Conservation (phyloP, 2,329 filamentous ascomycete species). For the Ramularia collo-cygni region DNA sequence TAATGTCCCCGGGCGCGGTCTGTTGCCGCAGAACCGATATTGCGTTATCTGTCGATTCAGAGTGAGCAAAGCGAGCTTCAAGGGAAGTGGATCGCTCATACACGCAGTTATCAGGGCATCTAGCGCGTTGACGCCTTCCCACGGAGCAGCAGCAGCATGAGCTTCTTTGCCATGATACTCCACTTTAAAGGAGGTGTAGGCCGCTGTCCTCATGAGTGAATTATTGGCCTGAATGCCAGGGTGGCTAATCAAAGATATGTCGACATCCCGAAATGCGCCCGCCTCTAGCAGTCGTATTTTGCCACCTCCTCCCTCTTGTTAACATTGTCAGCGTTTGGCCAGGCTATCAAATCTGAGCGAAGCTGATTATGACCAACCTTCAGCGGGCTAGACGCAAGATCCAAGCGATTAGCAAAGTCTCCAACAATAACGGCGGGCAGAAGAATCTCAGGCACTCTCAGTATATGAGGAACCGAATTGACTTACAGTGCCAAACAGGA, state of each 20-base stretch:
- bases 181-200: conserved; percentile 44
- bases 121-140: conserved; percentile 30
- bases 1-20: conserved; percentile 34
- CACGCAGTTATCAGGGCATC: conserved; percentile 28
- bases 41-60: conserved; percentile 16
- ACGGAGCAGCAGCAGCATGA: conserved; percentile 30
- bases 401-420: no score
- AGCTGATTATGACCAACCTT: conserved; percentile 31
- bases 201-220: conserved; percentile 47
- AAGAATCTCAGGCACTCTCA: no score
- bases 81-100: no score
- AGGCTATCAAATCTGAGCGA: neutral
- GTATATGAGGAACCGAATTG: no score
- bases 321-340: neutral
- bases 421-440: no score
- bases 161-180: conserved; percentile 42
- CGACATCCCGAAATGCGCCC: conserved; percentile 36
- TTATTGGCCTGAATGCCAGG: conserved; percentile 34
- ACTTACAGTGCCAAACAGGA: conserved; percentile 39
- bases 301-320: conserved; percentile 30
- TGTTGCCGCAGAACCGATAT: conserved; percentile 35
- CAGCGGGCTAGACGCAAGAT: no score
- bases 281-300: conserved; percentile 41
- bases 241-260: conserved; percentile 31
- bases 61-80: no score